Evolutionary conservation across 192 early-diverging fungal species (phyloP).

Genomic region (Coemansia sp.): DNA sequence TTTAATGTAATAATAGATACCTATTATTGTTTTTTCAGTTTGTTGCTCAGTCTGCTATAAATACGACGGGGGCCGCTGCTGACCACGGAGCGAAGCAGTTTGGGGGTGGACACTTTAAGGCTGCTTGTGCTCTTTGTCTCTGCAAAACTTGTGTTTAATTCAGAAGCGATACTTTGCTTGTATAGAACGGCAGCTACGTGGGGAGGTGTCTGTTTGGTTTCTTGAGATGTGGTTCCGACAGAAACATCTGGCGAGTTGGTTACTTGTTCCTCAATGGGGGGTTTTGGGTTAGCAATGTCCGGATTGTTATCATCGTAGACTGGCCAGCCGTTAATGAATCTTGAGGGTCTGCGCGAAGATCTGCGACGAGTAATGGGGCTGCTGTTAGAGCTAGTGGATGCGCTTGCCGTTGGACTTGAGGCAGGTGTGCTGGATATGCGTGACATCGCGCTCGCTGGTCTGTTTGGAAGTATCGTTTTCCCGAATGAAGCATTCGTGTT

Average conservation of each 20-base stretch:
- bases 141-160: neutral
- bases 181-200: neutral
- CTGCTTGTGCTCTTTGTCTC: constrained; percentile 1
- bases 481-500: neutral
- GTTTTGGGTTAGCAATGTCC: neutral
- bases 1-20: no score
- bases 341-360: constrained; percentile 9
- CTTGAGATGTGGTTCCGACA: no score
- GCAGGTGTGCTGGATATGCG: neutral
- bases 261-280: no score
- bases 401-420: no score
- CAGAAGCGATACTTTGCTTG: constrained; percentile 4
- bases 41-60: constrained; percentile 17
- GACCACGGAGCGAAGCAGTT: constrained; percentile 11
- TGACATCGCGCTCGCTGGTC: no score
- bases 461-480: no score
- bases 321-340: constrained; percentile 37
- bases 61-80: constrained; percentile 26
- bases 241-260: neutral
- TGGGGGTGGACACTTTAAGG: constrained; percentile 4
- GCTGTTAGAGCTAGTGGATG: neutral
- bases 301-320: constrained; percentile 12
- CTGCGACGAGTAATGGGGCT: neutral
- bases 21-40: constrained; percentile 15
- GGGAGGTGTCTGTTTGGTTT: neutral